Base-by-base conservation (phyloP, 1,284 basidiomycete species). In the Fomitopsis schrenkii region DNA sequence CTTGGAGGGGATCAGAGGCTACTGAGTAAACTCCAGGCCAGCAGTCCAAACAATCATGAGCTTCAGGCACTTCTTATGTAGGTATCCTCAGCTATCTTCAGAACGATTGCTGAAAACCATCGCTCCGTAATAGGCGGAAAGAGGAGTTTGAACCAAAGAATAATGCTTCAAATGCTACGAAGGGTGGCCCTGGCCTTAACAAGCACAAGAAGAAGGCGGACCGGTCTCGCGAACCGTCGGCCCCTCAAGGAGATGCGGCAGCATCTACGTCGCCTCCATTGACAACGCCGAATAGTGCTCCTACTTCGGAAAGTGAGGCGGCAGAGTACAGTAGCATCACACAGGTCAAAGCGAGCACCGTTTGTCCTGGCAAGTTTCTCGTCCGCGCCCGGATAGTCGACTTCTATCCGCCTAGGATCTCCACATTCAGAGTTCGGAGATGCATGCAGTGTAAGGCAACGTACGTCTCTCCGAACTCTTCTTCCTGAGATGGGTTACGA, bases 1-100 rank as follows among this genome's bases (percentile, higher is more conserved):
- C 70, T 90, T 55, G 85, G 85, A n/a, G 86, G 86, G 5, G 69
- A 76, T n/a, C 80, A 85, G 60, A 72, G 74, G 35, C 75, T 85
- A 22, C 80, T 90, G 57, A 66, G 75, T 35, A 76, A 77, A 64
- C 66, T 86, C 15, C 76, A 80, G 59, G 71, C 78, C n/a, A 73
- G 68, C 33, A 64, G 57, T n/a, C 73, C 67, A 19, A 68, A 64
- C 7, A 72, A 73, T 53, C 64, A 71, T 10, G 70, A 71, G 42
- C 70, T 74, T 28, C 57, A 69, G 42, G 73, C 62, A 10, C 65
- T 81, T 41, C 56, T 74, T 28, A 59, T 61, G 73, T 74, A 60
- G 52, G 71, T 73, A 33, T 17, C 42, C 7, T 42, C 36, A 22
- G 10, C 30, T 33, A 8, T 28, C 5, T 28, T 26, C 8, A 10